These are phyloP conservation scores for Hymenotorrendiella dingleyae DNA, from an alignment of 2,329 filamentous ascomycete genomes.

Conservation along the genomic window DNA sequence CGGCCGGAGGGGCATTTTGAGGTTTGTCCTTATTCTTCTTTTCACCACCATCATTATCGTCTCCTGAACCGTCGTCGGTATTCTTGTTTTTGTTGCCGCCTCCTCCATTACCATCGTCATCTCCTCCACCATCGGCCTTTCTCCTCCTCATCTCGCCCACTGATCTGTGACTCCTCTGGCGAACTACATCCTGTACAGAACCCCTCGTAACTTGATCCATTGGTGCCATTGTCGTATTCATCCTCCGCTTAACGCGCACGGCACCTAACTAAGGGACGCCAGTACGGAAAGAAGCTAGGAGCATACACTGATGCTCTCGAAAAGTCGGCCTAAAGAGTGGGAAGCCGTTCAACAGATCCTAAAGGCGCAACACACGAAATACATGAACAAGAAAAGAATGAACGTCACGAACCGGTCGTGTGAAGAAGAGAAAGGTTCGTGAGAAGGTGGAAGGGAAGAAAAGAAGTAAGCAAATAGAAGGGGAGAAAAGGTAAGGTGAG, in stretches of 20 bases:
- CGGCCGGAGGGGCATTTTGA: not conserved
- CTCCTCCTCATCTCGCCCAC: conserved; percentile 6
- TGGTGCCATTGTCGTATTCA: conserved; percentile 30
- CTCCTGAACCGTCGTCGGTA: not conserved
- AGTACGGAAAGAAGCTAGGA: conserved; percentile 17
- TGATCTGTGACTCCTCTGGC: conserved; percentile 8
- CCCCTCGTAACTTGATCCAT: conserved; percentile 18
- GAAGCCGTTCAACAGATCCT: conserved; percentile 2
- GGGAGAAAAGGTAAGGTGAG: conserved; percentile 11
- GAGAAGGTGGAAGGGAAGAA: conserved; percentile 10
- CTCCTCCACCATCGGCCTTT: not conserved
- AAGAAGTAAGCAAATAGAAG: conserved; percentile 16
- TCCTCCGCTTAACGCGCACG: conserved; percentile 21
- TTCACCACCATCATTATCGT: conserved; percentile 3
- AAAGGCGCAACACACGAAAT: conserved; percentile 10
- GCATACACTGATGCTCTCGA: conserved; percentile 20
- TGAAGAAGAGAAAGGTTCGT: conserved; percentile 18
- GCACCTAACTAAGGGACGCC: conserved; percentile 18
- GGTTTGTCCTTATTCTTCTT: conserved; percentile 2
- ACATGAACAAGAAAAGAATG: conserved; percentile 18
- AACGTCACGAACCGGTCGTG: conserved; percentile 31
- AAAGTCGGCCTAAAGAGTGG: not conserved
- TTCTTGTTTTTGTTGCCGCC: not conserved
- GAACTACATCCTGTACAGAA: conserved; percentile 11
- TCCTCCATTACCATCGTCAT: conserved; percentile 1